Base-by-base conservation (phyloP, 768 basidiomycete species). In the Lactifluus subvellereus region DNA sequence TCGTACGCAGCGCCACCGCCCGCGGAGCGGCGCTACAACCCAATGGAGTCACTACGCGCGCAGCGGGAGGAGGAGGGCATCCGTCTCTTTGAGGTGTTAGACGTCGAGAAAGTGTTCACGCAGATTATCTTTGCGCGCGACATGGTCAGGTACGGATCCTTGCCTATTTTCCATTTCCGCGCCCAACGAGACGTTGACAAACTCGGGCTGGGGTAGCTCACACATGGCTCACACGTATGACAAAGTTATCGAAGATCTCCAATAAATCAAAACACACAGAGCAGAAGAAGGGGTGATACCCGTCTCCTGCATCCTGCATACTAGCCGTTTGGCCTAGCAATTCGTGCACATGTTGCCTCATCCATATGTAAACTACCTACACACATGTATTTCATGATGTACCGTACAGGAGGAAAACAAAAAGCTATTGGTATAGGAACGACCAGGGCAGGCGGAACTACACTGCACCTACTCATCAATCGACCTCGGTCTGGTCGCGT, bases 141-240 rank as follows among this genome's bases (percentile, higher is more conserved):
- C 71, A 93, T 94, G 91, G 76, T 94, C 64, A 86, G 84, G 88
- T 87, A 66, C 40, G 81, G 75, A 10, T 27, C 16, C 16, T 16
- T 27, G 14, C 30, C n/a, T 32, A 30, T 22, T 8, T 5, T 20
- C 65, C 65, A 54, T 47, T 27, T 48, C 42, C 33, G 48, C n/a
- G 10, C 45, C 35, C 45, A 30, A 13, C 18, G 13, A 47, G 59
- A 18, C 60, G 47, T 47, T 61, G 42, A 60, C 45, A 22, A 9
- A 53, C 38, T 27, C 40, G 38, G 9, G n/a, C 10, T 38, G 20
- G 38, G 61, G 8, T 67, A 87, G 86, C 69, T 83, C 89, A 10
- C 89, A 91, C 71, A 75, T 91, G 75, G 89, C 91, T 22, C 85
- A 93, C 69, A 85, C 87, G 67, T 93, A 93, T 68, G 91, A 92